Percentiles rank a stretch among this genome's conserved stretches.
Conservation (phyloP, 148 eudicot genomes). For the Cornus florida region DNA sequence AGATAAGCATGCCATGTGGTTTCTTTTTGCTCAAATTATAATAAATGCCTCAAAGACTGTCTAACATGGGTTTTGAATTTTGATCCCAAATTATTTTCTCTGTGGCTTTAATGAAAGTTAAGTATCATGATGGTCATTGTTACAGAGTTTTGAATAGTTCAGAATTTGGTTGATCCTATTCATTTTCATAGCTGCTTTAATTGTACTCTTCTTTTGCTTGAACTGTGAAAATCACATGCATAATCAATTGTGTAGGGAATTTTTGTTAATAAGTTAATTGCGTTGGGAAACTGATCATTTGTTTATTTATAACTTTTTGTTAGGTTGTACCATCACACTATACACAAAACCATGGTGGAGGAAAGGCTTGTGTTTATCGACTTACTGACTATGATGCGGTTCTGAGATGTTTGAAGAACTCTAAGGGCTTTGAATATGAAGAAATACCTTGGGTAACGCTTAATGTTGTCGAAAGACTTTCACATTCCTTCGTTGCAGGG, state of each 20-base stretch:
- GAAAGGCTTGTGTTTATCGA: constrained; percentile 76
- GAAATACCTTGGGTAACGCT: constrained; percentile 91
- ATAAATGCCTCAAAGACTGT: neutral
- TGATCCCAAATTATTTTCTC: too few relatives aligned
- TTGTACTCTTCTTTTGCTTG: neutral
- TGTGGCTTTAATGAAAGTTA: neutral
- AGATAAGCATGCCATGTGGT: neutral
- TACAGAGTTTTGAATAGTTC: neutral
- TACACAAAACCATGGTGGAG: constrained; percentile 80
- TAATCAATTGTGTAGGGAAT: constrained; percentile 1
- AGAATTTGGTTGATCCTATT: neutral
- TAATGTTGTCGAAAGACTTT: constrained; percentile 68
- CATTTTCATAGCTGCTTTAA: neutral
- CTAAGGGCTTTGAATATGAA: constrained; percentile 62
- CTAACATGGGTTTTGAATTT: neutral
- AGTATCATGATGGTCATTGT: neutral
- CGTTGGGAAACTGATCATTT: constrained; percentile 3
- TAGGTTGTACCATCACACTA: constrained; percentile 70
- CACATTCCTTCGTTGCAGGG: constrained; percentile 53
- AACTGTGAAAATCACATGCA: neutral
- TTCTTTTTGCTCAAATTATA: neutral
- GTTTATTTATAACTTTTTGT: constrained; percentile 8
- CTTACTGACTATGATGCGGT: constrained; percentile 71
- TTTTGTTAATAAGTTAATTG: too few relatives aligned
- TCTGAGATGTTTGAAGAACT: constrained; percentile 70